These are phyloP conservation scores for Yamagishiella unicocca DNA, from an alignment of 139 green algal species.

Conservation along the genomic window DNA sequence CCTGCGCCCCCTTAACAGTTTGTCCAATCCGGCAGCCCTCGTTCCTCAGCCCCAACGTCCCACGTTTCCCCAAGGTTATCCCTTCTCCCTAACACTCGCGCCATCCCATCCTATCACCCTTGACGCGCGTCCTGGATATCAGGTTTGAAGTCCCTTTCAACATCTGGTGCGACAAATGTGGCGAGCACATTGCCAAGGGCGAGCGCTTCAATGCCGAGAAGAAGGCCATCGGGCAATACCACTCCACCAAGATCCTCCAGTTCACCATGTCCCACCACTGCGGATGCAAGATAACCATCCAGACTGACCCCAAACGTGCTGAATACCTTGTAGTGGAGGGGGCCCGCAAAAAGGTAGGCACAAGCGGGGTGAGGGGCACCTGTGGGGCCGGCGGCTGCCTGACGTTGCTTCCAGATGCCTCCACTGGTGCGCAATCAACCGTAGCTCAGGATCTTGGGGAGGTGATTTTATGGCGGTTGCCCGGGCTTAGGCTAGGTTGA, in stretches of 20 bases:
- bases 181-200: constrained; percentile 93
- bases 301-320: constrained; percentile 92
- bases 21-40: too few species aligned
- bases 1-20: too few species aligned
- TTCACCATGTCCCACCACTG: constrained; percentile 95
- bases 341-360: constrained; percentile 65
- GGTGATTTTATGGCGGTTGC: too few species aligned
- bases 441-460: too few species aligned
- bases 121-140: constrained; percentile 63
- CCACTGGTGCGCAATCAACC: too few species aligned
- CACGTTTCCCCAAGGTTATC: too few species aligned
- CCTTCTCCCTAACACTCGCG: too few species aligned
- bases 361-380: constrained; percentile 12
- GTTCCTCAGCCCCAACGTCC: too few species aligned
- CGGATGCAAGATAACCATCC: constrained; percentile 92
- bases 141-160: constrained; percentile 98
- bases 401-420: too few species aligned
- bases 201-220: constrained; percentile 99
- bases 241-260: constrained; percentile 92
- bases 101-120: too few species aligned
- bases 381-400: too few species aligned
- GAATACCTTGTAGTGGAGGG: constrained; percentile 88
- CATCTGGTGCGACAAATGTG: constrained; percentile 92
- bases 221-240: constrained; percentile 90
- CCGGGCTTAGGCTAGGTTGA: too few species aligned